Evolutionary conservation across 169 alveolate species (phyloP).

Genomic region (Plasmodium gonderi): DNA sequence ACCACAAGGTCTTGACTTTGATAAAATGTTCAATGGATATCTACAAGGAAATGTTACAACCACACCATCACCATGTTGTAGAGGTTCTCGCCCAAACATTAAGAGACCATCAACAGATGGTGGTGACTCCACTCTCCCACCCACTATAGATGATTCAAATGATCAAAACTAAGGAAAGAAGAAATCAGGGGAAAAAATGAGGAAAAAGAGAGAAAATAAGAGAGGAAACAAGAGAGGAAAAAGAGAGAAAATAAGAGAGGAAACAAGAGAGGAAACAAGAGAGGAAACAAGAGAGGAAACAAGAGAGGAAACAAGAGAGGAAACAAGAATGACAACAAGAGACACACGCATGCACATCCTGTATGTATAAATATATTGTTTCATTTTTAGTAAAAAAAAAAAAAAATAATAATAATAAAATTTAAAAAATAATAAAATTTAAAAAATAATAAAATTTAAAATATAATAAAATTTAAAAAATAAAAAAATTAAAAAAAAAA

Average conservation of each 20-base stretch:
- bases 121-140: too few species aligned
- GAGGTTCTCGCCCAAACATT: not conserved
- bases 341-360: not conserved
- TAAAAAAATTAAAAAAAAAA: too few species aligned
- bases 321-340: not conserved
- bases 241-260: not conserved
- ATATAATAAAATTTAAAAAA: too few species aligned
- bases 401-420: too few species aligned
- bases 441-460: too few species aligned
- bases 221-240: not conserved
- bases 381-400: too few species aligned
- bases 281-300: not conserved
- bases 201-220: not conserved
- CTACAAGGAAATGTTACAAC: not conserved
- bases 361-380: not conserved
- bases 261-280: not conserved
- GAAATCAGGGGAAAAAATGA: not conserved
- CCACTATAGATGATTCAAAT: not conserved
- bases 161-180: not conserved
- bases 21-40: not conserved
- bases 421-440: too few species aligned
- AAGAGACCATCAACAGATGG: not conserved
- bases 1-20: conserved; percentile 6
- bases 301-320: not conserved
- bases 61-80: not conserved